phyloP scores from a whole-genome alignment of 345 rosid species.

The Angophora floribunda region DNA sequence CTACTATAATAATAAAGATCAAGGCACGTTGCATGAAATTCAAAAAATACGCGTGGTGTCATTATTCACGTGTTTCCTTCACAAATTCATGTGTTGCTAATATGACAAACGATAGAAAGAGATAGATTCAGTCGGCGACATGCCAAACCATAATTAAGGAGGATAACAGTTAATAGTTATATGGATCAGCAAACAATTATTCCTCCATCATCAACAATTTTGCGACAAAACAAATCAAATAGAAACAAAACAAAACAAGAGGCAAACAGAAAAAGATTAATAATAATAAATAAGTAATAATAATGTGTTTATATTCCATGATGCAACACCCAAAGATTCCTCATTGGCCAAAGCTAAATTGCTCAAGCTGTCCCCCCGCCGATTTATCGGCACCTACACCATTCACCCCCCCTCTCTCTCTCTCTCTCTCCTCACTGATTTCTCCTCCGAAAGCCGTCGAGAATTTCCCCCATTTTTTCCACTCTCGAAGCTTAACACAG shows the following conservation, averaged over 20 bases:
- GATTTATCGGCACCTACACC: conserved; percentile 13
- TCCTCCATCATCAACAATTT: neutral
- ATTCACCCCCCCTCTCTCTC: neutral
- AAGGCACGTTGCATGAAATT: neutral
- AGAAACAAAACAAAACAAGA: neutral
- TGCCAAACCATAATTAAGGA: too few relatives aligned
- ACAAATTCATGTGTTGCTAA: neutral
- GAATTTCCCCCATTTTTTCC: neutral
- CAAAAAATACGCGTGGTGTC: accelerated
- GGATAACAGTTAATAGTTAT: too few relatives aligned
- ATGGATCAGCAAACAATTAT: neutral
- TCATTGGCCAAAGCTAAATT: neutral
- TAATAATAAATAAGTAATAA: neutral
- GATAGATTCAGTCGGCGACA: accelerated
- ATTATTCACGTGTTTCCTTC: accelerated
- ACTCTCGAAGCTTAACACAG: neutral
- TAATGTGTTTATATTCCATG: neutral
- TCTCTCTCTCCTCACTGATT: conserved; percentile 7
- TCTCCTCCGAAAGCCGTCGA: neutral
- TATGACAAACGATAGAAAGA: accelerated
- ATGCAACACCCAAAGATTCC: neutral
- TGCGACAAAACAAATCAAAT: neutral
- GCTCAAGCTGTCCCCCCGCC: conserved; percentile 2
- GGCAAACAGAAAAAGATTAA: neutral
- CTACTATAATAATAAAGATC: neutral